Evolutionary conservation across 2,329 filamentous ascomycete genomes (phyloP).

Genomic region (Aspergillus cejpii): DNA sequence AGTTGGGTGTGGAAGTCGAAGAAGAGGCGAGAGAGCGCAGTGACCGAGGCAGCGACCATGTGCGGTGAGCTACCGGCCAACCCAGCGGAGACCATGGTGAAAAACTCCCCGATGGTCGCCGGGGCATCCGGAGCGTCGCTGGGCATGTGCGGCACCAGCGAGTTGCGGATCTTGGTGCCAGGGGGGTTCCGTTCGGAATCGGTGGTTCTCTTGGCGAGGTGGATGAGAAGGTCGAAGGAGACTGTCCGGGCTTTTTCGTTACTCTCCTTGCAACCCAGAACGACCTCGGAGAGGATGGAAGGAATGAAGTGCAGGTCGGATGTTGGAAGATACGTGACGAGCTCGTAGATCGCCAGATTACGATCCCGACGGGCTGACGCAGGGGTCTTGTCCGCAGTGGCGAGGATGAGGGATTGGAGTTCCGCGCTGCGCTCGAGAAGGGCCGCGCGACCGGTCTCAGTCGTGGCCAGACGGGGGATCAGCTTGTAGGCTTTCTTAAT

Average conservation of each 20-base stretch:
- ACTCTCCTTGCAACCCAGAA: slow-evolving; percentile 94
- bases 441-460: slow-evolving; percentile 67
- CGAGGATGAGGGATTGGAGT: slow-evolving; percentile 72
- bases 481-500: slow-evolving; percentile 99
- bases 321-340: slow-evolving; percentile 71
- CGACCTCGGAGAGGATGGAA: slow-evolving; percentile 82
- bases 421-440: slow-evolving; percentile 68
- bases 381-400: slow-evolving; percentile 75
- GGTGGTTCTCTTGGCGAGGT: slow-evolving; percentile 78
- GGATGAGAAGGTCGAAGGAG: slow-evolving; percentile 82
- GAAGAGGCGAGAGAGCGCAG: slow-evolving; percentile 82
- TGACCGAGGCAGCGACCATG: slow-evolving; percentile 97
- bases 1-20: slow-evolving; percentile 79
- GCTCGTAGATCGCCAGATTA: slow-evolving; percentile 70
- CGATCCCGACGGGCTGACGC: slow-evolving; percentile 81
- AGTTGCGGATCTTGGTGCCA: slow-evolving; percentile 74
- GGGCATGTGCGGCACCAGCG: slow-evolving; percentile 81
- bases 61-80: slow-evolving; percentile 87
- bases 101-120: slow-evolving; percentile 87
- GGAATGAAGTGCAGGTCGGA: slow-evolving; percentile 88
- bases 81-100: slow-evolving; percentile 97
- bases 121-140: slow-evolving; percentile 66
- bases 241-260: slow-evolving; percentile 88
- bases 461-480: slow-evolving; percentile 81
- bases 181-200: slow-evolving; percentile 49